A percentile compares a stretch with the other conserved stretches of the same genome.
Conservation (phyloP, 352 stramenopile genomes). For the Phytophthora gonapodyides region DNA sequence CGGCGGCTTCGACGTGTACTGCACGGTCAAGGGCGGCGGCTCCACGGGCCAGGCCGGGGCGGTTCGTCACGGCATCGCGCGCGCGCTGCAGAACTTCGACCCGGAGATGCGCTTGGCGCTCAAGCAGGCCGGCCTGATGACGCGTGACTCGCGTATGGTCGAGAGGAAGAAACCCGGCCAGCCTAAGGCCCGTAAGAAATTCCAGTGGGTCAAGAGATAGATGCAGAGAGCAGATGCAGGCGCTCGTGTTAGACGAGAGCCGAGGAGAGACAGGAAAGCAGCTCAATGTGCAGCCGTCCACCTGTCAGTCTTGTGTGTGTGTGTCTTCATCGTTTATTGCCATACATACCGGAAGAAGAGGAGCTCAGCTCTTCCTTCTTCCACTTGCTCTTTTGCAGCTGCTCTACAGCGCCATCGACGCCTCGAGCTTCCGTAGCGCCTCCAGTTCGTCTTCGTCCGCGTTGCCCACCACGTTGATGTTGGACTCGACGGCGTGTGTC, state of each 20-base stretch:
- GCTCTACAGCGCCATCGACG: slow-evolving; percentile 81
- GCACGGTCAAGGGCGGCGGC: slow-evolving; percentile 92
- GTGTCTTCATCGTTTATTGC: slow-evolving; percentile 28
- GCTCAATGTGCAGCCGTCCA: slow-evolving; percentile 9
- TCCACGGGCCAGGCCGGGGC: slow-evolving; percentile 94
- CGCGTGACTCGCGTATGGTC: slow-evolving; percentile 94
- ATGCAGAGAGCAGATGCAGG: slow-evolving; percentile 26
- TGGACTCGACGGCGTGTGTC: slow-evolving; percentile 73
- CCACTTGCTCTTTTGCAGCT: slow-evolving; percentile 13
- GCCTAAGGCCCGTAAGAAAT: slow-evolving; percentile 96
- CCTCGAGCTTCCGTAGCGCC: slow-evolving; percentile 82
- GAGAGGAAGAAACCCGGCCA: slow-evolving; percentile 97
- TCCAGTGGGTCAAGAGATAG: slow-evolving; percentile 99
- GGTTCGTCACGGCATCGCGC: slow-evolving; percentile 92
- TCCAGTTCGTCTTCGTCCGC: slow-evolving; percentile 86
- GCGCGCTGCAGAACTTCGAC: slow-evolving; percentile 95
- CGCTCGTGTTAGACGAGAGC: slow-evolving; percentile 20
- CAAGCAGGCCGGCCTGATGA: slow-evolving; percentile 94
- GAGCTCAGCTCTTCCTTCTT: slow-evolving; percentile 7
- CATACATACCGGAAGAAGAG: slow-evolving; percentile 39
- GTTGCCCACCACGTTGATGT: slow-evolving; percentile 73
- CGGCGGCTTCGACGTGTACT: slow-evolving; percentile 92
- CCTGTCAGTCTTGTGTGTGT: slow-evolving; percentile 18
- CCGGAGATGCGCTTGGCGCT: slow-evolving; percentile 90
- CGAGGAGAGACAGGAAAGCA: slow-evolving; percentile 6